A percentile compares a stretch with the other conserved stretches of the same genome.
Conservation (phyloP, 345 rosid species). For the Brassica rapa region DNA sequence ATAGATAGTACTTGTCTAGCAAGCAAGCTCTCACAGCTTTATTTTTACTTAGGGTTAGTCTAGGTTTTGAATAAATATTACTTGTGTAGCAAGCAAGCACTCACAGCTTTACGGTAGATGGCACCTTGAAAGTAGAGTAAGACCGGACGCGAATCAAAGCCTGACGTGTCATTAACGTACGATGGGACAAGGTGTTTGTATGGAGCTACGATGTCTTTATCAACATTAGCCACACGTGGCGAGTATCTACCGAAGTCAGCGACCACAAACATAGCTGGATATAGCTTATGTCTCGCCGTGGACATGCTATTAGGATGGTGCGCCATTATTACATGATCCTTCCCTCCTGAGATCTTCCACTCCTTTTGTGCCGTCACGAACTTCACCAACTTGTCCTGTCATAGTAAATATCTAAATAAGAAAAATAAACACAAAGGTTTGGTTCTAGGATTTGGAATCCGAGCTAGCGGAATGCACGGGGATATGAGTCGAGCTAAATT, state of each 20-base stretch:
- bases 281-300: conserved; percentile 70
- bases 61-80: not conserved
- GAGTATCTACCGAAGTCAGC: conserved; percentile 96
- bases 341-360: conserved; percentile 82
- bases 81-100: conserved; percentile 25
- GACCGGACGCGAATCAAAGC: conserved; percentile 66
- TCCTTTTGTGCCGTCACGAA: conserved; percentile 59
- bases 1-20: not conserved
- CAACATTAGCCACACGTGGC: conserved; percentile 70
- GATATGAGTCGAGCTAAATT: too few species aligned
- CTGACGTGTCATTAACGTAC: conserved; percentile 62
- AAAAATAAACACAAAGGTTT: not conserved
- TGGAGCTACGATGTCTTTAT: conserved; percentile 90
- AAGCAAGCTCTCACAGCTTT: conserved; percentile 65
- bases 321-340: conserved; percentile 77
- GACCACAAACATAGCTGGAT: conserved; percentile 79
- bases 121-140: conserved; percentile 97
- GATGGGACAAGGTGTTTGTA: conserved; percentile 76
- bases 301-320: conserved; percentile 97
- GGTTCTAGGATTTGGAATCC: too few species aligned
- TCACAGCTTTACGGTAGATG: conserved; percentile 90
- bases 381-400: conserved; percentile 65
- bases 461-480: too few species aligned
- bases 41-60: not conserved
- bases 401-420: not conserved